phyloP scores from a whole-genome alignment of 2,329 filamentous ascomycete species.

The Colletotrichum graminicola region DNA sequence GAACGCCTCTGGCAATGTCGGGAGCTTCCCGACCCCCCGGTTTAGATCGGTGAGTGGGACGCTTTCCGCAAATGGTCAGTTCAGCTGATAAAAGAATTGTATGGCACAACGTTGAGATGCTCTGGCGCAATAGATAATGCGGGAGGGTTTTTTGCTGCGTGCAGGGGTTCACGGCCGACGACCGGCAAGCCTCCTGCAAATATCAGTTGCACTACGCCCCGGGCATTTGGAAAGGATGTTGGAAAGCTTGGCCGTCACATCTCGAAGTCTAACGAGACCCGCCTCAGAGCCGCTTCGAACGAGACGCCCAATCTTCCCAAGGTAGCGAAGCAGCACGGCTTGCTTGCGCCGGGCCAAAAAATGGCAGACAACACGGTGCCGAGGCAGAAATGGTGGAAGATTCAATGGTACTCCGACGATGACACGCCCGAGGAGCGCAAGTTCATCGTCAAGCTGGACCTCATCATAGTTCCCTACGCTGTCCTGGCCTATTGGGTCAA shows the following conservation, averaged over 20 bases:
- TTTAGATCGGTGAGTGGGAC: background rate
- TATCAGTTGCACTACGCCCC: constrained; percentile 18
- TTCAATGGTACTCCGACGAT: constrained; percentile 62
- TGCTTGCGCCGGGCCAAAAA: background rate
- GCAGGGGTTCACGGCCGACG: constrained; percentile 1
- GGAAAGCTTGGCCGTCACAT: background rate
- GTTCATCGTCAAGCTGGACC: constrained; percentile 58
- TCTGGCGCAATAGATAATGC: constrained; percentile 33
- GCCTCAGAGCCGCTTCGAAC: background rate
- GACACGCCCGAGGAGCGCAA: constrained; percentile 59
- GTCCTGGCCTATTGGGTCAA: constrained; percentile 48
- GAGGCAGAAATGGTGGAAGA: constrained; percentile 51
- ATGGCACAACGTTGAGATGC: constrained; percentile 34
- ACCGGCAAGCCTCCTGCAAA: background rate
- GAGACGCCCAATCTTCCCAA: background rate
- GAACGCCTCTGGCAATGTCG: constrained; percentile 5
- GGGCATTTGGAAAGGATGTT: background rate
- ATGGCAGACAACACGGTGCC: constrained; percentile 29
- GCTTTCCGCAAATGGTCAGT: constrained; percentile 11
- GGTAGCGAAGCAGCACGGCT: background rate
- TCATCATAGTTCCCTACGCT: constrained; percentile 53
- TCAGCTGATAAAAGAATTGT: background rate
- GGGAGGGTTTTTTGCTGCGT: background rate
- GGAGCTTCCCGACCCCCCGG: constrained; percentile 24
- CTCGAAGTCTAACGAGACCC: background rate